Percentiles rank a stretch among this genome's conserved stretches.
phyloP scores from a whole-genome alignment of 208 protist species.

The Trypanosoma cruzi region DNA sequence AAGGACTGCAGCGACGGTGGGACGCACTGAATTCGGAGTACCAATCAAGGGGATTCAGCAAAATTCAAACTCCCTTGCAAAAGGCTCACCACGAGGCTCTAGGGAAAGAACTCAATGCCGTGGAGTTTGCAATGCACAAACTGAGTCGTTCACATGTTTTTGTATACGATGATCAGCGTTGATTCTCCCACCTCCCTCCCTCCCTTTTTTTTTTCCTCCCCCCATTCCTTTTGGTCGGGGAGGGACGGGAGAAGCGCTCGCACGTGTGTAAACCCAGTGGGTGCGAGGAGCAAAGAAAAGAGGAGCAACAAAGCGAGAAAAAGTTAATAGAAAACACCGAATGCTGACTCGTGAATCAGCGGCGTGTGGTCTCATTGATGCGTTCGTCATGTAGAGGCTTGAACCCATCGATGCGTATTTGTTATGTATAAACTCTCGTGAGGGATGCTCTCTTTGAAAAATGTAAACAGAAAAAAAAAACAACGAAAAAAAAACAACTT shows the following conservation, averaged over 20 bases:
- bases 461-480: not conserved
- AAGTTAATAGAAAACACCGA: not conserved
- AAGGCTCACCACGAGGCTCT: slow-evolving; percentile 76
- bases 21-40: slow-evolving; percentile 91
- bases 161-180: slow-evolving; percentile 86
- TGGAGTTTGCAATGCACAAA: slow-evolving; percentile 92
- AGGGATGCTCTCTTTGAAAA: not conserved
- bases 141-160: slow-evolving; percentile 83
- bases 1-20: slow-evolving; percentile 91
- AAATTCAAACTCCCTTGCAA: slow-evolving; percentile 90
- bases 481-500: not conserved
- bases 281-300: slow-evolving; percentile 7
- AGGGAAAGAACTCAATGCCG: slow-evolving; percentile 78
- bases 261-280: not conserved
- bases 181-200: slow-evolving; percentile 11
- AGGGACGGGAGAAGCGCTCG: too few relatives aligned
- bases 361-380: not conserved
- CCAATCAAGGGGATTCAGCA: slow-evolving; percentile 93
- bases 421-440: slow-evolving; percentile 1
- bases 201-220: slow-evolving; percentile 13
- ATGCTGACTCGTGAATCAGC: not conserved
- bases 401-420: not conserved
- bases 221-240: too few relatives aligned
- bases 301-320: too few relatives aligned
- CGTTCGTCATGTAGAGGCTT: not conserved